Conservation (phyloP, 2,329 filamentous ascomycete species). For the Nakataea oryzae region DNA sequence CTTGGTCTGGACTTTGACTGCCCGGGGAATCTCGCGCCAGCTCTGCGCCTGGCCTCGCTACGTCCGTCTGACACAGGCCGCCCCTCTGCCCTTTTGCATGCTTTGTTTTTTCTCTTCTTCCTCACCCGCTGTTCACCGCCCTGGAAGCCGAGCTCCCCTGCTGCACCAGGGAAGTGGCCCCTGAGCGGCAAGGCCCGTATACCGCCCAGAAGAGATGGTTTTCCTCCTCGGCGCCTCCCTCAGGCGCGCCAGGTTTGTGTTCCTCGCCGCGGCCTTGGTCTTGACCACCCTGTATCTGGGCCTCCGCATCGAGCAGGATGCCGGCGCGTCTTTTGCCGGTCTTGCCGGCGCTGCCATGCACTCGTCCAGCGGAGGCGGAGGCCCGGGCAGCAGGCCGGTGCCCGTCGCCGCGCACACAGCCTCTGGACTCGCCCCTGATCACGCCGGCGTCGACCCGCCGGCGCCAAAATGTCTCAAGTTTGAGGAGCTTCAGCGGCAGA, state of each 20-base stretch:
- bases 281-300: not conserved
- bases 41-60: not conserved
- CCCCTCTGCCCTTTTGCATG: not conserved
- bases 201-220: not conserved
- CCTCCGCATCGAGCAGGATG: not conserved
- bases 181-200: not conserved
- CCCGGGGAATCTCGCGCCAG: not conserved
- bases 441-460: not conserved
- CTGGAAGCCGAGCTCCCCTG: too few relatives aligned
- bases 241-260: not conserved
- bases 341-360: not conserved
- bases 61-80: not conserved
- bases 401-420: not conserved
- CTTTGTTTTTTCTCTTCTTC: not conserved
- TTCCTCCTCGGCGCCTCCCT: not conserved
- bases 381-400: too few relatives aligned
- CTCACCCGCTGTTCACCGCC: not conserved
- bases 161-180: not conserved
- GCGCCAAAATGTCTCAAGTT: slow-evolving; percentile 11
- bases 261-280: not conserved
- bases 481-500: slow-evolving; percentile 12
- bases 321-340: too few relatives aligned
- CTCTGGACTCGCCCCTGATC: not conserved
- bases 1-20: not conserved
- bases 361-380: not conserved